A percentile compares a stretch with the other conserved stretches of the same genome.
These are phyloP conservation scores for Quercus engelmannii DNA, from an alignment of 306 rosid genomes.

Conservation along the genomic window DNA sequence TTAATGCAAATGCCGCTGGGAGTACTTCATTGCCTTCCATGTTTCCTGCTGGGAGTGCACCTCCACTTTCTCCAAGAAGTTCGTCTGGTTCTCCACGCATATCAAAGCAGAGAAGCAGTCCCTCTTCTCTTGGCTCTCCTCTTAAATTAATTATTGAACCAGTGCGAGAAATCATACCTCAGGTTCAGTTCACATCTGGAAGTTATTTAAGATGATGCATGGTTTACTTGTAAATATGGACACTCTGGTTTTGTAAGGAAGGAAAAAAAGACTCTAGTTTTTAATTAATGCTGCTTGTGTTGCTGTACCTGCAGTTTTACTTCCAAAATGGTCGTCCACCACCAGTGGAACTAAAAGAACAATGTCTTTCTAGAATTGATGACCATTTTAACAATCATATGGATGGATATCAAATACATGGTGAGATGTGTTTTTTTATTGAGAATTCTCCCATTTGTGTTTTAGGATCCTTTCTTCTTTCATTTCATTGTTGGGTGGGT, in stretches of 20 bases:
- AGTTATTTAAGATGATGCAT: neutral
- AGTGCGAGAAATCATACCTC: conserved; percentile 69
- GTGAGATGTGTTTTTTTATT: conserved; percentile 36
- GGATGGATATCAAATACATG: conserved; percentile 67
- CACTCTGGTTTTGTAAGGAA: neutral
- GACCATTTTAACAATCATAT: conserved; percentile 41
- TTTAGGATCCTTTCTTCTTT: neutral
- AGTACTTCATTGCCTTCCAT: conserved; percentile 52
- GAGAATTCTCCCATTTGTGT: neutral
- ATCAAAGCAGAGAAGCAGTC: conserved; percentile 58
- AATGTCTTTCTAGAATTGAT: conserved; percentile 44
- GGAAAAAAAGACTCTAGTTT: neutral
- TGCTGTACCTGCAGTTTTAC: conserved; percentile 54
- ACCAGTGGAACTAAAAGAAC: conserved; percentile 59
- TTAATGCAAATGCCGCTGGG: conserved; percentile 35
- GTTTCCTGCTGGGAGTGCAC: conserved; percentile 68
- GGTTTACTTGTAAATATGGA: conserved; percentile 1
- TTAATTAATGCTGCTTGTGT: neutral
- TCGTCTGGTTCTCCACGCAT: conserved; percentile 74
- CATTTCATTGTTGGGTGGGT: neutral
- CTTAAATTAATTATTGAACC: conserved; percentile 62
- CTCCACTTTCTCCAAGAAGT: conserved; percentile 85
- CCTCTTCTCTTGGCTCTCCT: conserved; percentile 66
- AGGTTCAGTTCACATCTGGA: conserved; percentile 41
- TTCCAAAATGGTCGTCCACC: conserved; percentile 78